Conservation (phyloP, 176 grass and related monocot species). For the Rhynchospora breviuscula region DNA sequence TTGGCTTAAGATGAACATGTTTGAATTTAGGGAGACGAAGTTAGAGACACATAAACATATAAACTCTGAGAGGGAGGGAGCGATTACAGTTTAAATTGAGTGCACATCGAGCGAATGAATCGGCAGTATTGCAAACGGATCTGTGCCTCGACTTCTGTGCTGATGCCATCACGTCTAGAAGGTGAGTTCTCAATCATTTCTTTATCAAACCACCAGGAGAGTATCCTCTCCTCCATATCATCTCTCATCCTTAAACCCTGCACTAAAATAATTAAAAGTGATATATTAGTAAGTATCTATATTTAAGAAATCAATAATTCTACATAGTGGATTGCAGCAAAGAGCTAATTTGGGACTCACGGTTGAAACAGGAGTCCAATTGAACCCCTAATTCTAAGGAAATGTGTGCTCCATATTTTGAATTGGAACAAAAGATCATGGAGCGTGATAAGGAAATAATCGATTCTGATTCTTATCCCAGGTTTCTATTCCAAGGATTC, state of each 20-base stretch:
- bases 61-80: not conserved
- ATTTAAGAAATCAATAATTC: not conserved
- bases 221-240: slow-evolving; percentile 23
- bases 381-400: not conserved
- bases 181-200: slow-evolving; percentile 59
- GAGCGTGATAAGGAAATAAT: not conserved
- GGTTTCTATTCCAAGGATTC: not conserved
- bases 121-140: slow-evolving; percentile 56
- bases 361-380: not conserved
- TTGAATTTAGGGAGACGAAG: slow-evolving; percentile 9
- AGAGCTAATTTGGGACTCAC: not conserved
- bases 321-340: not conserved
- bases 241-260: slow-evolving; percentile 9
- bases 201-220: slow-evolving; percentile 57
- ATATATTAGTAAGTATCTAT: not conserved
- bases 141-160: slow-evolving; percentile 44
- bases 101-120: slow-evolving; percentile 63
- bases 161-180: slow-evolving; percentile 68
- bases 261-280: not conserved
- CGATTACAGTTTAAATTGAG: slow-evolving; percentile 58
- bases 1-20: not conserved
- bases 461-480: not conserved
- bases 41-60: not conserved
- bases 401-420: not conserved
- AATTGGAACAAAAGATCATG: not conserved